These are phyloP conservation scores for Lentithecium fluviatile DNA, from an alignment of 495 filamentous ascomycete genomes.

Conservation along the genomic window DNA sequence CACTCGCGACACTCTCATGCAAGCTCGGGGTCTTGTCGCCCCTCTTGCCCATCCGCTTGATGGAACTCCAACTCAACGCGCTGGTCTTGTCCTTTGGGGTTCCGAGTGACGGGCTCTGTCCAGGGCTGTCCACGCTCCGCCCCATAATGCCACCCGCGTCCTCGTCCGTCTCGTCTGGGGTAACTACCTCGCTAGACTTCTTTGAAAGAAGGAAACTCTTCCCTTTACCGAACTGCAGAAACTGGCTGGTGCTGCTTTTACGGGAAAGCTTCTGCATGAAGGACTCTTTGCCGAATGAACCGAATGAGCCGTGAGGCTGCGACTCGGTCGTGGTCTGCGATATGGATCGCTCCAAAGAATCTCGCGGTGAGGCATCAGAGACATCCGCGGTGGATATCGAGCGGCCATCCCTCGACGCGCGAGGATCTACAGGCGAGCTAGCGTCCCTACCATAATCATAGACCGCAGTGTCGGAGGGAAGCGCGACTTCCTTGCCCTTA, in stretches of 20 bases:
- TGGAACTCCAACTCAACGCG: slow-evolving; percentile 36
- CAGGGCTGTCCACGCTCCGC: slow-evolving; percentile 19
- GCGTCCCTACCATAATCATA: slow-evolving; percentile 27
- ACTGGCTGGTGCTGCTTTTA: slow-evolving; percentile 42
- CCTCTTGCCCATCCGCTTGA: slow-evolving; percentile 35
- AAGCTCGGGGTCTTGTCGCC: slow-evolving; percentile 36
- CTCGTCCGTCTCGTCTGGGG: slow-evolving; percentile 30
- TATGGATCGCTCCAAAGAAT: slow-evolving; percentile 36
- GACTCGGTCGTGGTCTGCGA: slow-evolving; percentile 38
- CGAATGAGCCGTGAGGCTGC: slow-evolving; percentile 5
- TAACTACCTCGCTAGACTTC: slow-evolving; percentile 22
- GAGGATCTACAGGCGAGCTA: slow-evolving; percentile 34
- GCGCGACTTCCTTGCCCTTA: slow-evolving; percentile 32
- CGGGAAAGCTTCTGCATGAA: slow-evolving; percentile 46
- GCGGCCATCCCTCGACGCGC: slow-evolving; percentile 39
- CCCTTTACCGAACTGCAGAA: slow-evolving; percentile 38
- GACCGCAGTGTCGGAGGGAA: slow-evolving; percentile 16
- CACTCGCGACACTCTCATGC: slow-evolving; percentile 37
- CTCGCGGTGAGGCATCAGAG: slow-evolving; percentile 30
- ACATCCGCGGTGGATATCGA: slow-evolving; percentile 41
- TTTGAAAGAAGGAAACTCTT: slow-evolving; percentile 34
- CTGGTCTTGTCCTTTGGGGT: slow-evolving; percentile 32
- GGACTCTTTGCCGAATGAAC: slow-evolving; percentile 32
- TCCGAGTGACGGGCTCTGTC: slow-evolving; percentile 28
- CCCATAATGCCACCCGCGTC: slow-evolving; percentile 12